Base-by-base conservation (phyloP, 257 asterid genomes). In the Nicotiana undulata region DNA sequence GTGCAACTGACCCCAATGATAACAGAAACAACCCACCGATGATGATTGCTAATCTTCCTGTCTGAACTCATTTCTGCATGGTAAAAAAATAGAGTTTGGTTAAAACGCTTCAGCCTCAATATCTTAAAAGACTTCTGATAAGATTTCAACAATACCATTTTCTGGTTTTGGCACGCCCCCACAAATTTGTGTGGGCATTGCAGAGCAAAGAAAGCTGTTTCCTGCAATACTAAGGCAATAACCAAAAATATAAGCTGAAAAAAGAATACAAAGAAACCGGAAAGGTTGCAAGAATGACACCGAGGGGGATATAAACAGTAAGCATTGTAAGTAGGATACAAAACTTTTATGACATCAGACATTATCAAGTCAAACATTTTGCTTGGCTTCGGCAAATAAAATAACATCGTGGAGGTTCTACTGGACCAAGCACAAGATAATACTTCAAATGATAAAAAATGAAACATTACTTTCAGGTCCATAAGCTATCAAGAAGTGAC, bases 171-270 rank as follows among this genome's bases (percentile, higher is more conserved):
- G 91, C 67, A 68, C 88, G 26, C 84, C 89, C 87, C 49, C 84
- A 82, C 98, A 94, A 72, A 85, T 82, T 86, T 87, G 91, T 40
- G 77, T 49, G 60, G 96, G 87, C 83, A 88, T 77, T 56, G 97
- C 82, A 83, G 93, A 86, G 85, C 97, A 94, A 49, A 94, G 93
- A 81, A 89, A 93, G 76, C 65, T 75, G 90, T 94, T 94, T 82
- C 98, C 98, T 76, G 95, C 92, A 81, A 94, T 87, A 86, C 98
- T 94, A 78, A 56, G 70, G 90, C 29, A 88, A 80, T 74, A 85
- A 83, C 84, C 46, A 59, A 44, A 17, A 44, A 3, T 76, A 60
- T 46, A 81, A 55, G 55, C 51, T 67, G 76, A 80, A 55, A 84
- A 49, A 49, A 37, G 63, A 64, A 18, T 46, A 61, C 66, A 77